A percentile compares a stretch with the other conserved stretches of the same genome.
Conservation (phyloP, 257 asterid genomes). For the Verbascum thapsus region DNA sequence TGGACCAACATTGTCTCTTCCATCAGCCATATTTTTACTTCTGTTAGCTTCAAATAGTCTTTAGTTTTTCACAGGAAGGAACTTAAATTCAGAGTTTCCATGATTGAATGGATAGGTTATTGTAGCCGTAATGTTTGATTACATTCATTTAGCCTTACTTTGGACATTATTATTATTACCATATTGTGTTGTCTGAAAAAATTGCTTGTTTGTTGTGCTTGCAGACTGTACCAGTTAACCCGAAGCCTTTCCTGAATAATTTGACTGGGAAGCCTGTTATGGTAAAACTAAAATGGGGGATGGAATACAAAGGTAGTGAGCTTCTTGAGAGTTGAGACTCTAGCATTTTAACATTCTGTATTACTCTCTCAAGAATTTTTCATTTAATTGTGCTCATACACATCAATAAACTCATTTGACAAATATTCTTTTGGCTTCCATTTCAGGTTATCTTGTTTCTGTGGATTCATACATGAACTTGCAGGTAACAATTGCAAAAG, state of each 20-base stretch:
- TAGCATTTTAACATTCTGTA: background rate
- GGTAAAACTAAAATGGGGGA: conserved; percentile 99
- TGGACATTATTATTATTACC: no score
- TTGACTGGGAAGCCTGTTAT: conserved; percentile 94
- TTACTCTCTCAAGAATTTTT: background rate
- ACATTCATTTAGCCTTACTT: no score
- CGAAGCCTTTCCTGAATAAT: conserved; percentile 96
- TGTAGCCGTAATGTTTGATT: no score
- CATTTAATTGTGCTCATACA: background rate
- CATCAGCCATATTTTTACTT: no score
- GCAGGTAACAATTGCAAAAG: conserved; percentile 58
- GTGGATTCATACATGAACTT: conserved; percentile 98
- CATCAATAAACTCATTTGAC: background rate
- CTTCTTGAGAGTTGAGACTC: background rate
- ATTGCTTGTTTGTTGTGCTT: conserved; percentile 18
- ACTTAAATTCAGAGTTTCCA: no score
- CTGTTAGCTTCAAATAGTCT: no score
- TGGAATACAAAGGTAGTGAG: conserved; percentile 86
- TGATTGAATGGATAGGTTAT: no score
- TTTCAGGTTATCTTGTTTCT: conserved; percentile 37
- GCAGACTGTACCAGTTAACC: conserved; percentile 98
- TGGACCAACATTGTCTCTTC: no score
- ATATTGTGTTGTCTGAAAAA: conserved; percentile 13
- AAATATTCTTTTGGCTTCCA: conserved; percentile 19
- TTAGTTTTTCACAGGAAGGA: no score